phyloP scores from a whole-genome alignment of 495 filamentous ascomycete species.

The Glarea lozoyensis region DNA sequence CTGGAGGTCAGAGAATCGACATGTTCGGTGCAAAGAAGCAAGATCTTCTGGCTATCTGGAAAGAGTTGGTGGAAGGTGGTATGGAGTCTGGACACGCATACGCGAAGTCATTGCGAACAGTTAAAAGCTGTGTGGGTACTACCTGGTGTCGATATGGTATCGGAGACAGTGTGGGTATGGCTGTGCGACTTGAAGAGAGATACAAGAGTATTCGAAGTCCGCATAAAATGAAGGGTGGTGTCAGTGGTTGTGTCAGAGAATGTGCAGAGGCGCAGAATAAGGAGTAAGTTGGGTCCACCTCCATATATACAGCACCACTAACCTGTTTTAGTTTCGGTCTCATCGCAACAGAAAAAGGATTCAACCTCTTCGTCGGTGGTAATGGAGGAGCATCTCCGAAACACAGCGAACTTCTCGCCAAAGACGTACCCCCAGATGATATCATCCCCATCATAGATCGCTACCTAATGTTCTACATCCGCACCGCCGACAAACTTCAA shows the following conservation, averaged over 20 bases:
- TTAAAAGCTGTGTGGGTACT: conserved; percentile 92
- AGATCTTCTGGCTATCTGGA: conserved; percentile 87
- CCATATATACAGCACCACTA: background rate
- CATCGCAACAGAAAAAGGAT: conserved; percentile 91
- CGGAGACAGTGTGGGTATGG: conserved; percentile 96
- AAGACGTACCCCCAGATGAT: conserved; percentile 80
- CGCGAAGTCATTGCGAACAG: conserved; percentile 82
- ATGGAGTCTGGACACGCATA: conserved; percentile 96
- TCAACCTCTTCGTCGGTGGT: conserved; percentile 88
- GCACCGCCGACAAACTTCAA: conserved; percentile 90
- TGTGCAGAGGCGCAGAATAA: conserved; percentile 96
- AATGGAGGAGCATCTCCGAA: conserved; percentile 86
- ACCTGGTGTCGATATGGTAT: conserved; percentile 94
- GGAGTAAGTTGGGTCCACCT: conserved; percentile 46
- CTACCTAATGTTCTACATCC: conserved; percentile 94
- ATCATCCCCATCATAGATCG: conserved; percentile 83
- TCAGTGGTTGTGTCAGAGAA: conserved; percentile 87
- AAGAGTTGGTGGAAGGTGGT: conserved; percentile 73
- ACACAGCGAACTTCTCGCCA: conserved; percentile 82
- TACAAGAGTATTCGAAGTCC: conserved; percentile 89
- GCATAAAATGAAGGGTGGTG: conserved; percentile 92
- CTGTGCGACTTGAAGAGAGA: conserved; percentile 81
- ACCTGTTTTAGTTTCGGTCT: conserved; percentile 62
- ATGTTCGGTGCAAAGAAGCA: conserved; percentile 94
- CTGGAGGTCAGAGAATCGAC: conserved; percentile 89